A percentile compares a stretch with the other conserved stretches of the same genome.
Evolutionary conservation across 495 filamentous ascomycete genomes (phyloP).

Genomic region (Penicillium dipodomyicola): DNA sequence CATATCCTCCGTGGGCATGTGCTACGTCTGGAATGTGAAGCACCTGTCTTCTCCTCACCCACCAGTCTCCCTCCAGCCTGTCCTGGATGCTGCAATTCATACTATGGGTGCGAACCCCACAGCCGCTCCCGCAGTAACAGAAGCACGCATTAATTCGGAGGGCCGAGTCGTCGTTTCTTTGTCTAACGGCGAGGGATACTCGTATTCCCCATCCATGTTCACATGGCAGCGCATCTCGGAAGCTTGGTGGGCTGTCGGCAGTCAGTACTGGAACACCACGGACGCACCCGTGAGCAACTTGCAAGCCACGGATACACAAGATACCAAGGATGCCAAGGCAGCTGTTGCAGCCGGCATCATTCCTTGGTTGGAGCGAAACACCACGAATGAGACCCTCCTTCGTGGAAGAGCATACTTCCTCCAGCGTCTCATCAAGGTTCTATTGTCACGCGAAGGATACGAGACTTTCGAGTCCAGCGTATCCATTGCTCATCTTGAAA

Average conservation of each 20-base stretch:
- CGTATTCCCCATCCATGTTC: constrained; percentile 77
- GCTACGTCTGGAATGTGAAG: constrained; percentile 90
- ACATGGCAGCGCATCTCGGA: constrained; percentile 95
- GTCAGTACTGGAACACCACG: constrained; percentile 98
- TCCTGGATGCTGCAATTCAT: constrained; percentile 82
- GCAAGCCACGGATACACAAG: constrained; percentile 61
- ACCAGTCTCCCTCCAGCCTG: constrained; percentile 83
- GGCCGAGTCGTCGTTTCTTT: constrained; percentile 81
- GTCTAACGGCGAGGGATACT: constrained; percentile 89
- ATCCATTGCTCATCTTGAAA: constrained; percentile 93
- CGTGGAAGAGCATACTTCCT: constrained; percentile 86
- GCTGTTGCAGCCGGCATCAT: constrained; percentile 90
- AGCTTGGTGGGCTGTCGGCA: constrained; percentile 96
- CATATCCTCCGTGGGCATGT: constrained; percentile 83
- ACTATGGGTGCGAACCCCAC: constrained; percentile 65
- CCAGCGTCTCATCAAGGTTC: constrained; percentile 80
- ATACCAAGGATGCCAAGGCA: constrained; percentile 47
- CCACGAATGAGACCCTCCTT: constrained; percentile 87
- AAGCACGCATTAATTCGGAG: constrained; percentile 83
- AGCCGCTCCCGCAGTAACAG: constrained; percentile 75
- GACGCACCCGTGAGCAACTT: constrained; percentile 77
- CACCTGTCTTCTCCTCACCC: constrained; percentile 82
- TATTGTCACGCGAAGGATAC: constrained; percentile 83
- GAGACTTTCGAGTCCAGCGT: constrained; percentile 89
- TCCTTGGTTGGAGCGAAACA: constrained; percentile 87